Evolutionary conservation across 805 yeast species (phyloP), one percentile per base, ranked within the genome.

Genomic region (Metschnikowia hibisci): DNA sequence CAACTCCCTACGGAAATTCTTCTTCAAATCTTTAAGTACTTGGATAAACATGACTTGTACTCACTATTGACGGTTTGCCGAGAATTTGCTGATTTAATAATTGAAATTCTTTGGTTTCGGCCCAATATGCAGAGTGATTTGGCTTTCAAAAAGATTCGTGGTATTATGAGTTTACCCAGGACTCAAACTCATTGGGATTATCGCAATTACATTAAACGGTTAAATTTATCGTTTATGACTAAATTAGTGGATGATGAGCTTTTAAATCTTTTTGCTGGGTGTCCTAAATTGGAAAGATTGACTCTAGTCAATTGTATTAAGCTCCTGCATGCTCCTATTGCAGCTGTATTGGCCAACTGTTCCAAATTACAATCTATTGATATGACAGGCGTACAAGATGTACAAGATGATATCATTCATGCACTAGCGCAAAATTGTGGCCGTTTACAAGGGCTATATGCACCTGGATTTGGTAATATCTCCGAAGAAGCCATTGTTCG

Each of bases 21-120:
- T 33, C 74, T 82, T 38, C 72, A 82, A 50, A 79, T 85, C 1
- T 80, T 85, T 46, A 82, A 86, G 41, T 74, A 81, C 47, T 64
- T 84, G 40, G 79, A 74, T 37, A 73, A 83, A 32, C 78, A 75
- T 50, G 89, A 84, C 53, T 66, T 82, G 46, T 80, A 78, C 22
- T 70, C 79, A 11, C 63, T 84, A 16, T 66, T 87, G 48, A 72
- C 87, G 1, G 90, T 87, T 6, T 89, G 96, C 63, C 81, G 79
- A 54, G 76, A 81, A 47, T 89, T 96, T 84, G 85, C 89, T 9
- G 77, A 80, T 51, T 69, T 86, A 32, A 80, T 86, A 11, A 80
- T 88, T 9, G 96, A 87, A 55, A 72, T 83, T 32, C 67, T 90
- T 25, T 90, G 96, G 95, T 86, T 87, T 58, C 77, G 98, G 46